Conservation (phyloP, 371 early-diverging fungal genomes). For the Choanephora cucurbitarum region DNA sequence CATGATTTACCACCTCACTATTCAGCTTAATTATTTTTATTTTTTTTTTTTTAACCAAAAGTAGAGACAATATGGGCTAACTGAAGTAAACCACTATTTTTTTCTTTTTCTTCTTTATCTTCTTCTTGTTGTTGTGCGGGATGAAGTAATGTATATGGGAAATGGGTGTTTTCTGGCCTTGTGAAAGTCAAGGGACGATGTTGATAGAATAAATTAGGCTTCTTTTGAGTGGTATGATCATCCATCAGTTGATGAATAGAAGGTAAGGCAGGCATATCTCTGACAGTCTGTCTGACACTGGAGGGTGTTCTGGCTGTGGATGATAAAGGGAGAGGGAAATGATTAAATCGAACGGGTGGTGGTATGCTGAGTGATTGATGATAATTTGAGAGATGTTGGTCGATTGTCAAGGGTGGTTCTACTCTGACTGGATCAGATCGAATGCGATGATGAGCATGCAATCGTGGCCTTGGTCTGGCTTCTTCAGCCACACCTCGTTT, state of each 20-base stretch:
- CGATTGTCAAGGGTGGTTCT: conserved; percentile 49
- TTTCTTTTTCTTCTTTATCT: conserved; percentile 4
- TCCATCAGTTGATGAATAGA: conserved; percentile 25
- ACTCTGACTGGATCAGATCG: conserved; percentile 41
- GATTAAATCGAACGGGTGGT: conserved; percentile 21
- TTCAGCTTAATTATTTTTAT: conserved; percentile 16
- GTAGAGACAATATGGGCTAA: conserved; percentile 47
- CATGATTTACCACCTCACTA: conserved; percentile 19
- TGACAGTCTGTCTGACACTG: conserved; percentile 4
- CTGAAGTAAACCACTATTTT: conserved; percentile 33
- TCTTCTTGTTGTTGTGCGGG: conserved; percentile 20
- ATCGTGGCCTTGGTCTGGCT: conserved; percentile 35
- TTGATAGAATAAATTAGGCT: conserved; percentile 29
- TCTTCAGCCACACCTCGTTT: conserved; percentile 34
- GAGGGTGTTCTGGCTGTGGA: conserved; percentile 20
- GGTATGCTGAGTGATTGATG: conserved; percentile 28
- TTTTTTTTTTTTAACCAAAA: conserved; percentile 49
- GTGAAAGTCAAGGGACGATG: conserved; percentile 33
- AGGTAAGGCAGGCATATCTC: too few species aligned
- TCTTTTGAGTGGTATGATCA: too few species aligned
- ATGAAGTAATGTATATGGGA: conserved; percentile 37
- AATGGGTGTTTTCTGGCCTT: conserved; percentile 14
- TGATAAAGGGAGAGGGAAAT: conserved; percentile 25
- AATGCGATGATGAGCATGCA: conserved; percentile 49
- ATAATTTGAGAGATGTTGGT: conserved; percentile 47